Base-by-base conservation (phyloP, 345 rosid species). In the Excoecaria agallocha region DNA sequence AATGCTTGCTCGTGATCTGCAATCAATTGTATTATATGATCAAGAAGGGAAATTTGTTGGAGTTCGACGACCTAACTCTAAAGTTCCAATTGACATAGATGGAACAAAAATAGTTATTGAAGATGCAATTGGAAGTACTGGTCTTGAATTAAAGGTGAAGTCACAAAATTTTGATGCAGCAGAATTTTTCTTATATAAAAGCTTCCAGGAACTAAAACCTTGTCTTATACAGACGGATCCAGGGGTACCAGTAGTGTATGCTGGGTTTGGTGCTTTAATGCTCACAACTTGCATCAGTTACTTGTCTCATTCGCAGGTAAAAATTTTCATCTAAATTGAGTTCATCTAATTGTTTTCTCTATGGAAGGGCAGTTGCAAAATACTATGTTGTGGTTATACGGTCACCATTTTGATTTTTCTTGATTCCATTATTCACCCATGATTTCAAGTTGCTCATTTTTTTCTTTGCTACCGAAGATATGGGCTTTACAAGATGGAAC, bases 401-500 rank as follows among this genome's bases (percentile, higher is more conserved):
- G 30, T 30, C 30, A 59, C 15, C 3, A 59, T 25, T 59, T 24
- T 59, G 25, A 22, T 3, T 30, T 0, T 49, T 67, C 57, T 67
- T 49, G 8, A 6, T 22, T 24, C 20, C 8, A 24, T 45, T 45
- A 25, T 48, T 48, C 9, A 24, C 37, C 5, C 54, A 45, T 66
- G 37, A 38, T 62, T 20, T 46, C 54, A 46, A 66, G 16, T 46
- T 45, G 38, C 20, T 67, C 12, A 6, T 13, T 2, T 0, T n/a
- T 49, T n/a, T 30, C 51, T 39, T 3, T 8, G 16, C 75, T n/a
- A 83, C 22, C 60, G 68, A 77, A 92, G 98, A 77, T 94, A 81
- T 94, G 98, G 97, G 98, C 97, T 16, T 75, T 92, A 70, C 98
- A 94, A 90, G 90, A 89, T 67, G 98, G 97, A 77, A 92, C 97